phyloP scores from a whole-genome alignment of 106 monocot species.

The Agapanthus africanus region DNA sequence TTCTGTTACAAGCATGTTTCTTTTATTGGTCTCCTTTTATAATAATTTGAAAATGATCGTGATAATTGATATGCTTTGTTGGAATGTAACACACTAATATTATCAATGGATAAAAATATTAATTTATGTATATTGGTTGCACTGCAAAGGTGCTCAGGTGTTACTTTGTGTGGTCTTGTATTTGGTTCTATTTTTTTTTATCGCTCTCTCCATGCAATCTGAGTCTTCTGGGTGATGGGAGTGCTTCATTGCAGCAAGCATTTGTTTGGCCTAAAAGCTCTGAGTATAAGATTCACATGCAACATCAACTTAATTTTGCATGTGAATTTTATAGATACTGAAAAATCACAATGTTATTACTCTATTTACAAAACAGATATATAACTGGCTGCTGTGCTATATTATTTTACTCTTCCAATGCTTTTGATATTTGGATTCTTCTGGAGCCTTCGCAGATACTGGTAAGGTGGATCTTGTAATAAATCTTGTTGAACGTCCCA shows the following conservation, averaged over 20 bases:
- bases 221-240: background rate
- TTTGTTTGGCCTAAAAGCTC: background rate
- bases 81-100: background rate
- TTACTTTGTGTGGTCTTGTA: background rate
- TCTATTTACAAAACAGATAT: background rate
- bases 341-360: background rate
- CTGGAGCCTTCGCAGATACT: conserved; percentile 40
- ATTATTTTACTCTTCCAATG: background rate
- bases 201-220: no score
- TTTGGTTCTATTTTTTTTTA: no score
- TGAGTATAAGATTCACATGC: background rate
- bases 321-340: background rate
- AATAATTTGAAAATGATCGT: background rate
- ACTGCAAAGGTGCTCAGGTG: background rate
- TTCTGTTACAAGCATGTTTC: background rate
- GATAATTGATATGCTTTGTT: background rate
- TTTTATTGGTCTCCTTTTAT: background rate
- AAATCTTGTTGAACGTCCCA: conserved; percentile 95
- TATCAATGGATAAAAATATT: no score
- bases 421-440: background rate
- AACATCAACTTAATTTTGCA: background rate
- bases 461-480: conserved; percentile 89
- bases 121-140: background rate
- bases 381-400: background rate
- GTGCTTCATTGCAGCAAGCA: background rate